Conservation (phyloP, 1,284 basidiomycete genomes). For the Boletellus dicymbophilus region DNA sequence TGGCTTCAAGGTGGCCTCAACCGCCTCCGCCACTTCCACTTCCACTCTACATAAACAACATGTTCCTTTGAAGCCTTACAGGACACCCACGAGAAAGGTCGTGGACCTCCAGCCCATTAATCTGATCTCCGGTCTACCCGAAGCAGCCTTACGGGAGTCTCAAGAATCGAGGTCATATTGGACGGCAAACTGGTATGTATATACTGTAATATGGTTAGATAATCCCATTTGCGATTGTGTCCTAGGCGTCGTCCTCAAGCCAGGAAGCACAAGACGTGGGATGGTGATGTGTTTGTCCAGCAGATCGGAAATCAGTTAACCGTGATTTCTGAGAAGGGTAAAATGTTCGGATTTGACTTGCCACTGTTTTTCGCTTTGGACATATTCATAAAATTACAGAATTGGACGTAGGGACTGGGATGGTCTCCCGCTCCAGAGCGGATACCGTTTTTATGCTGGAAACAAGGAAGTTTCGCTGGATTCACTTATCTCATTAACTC, state of each 20-base stretch:
- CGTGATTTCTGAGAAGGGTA: slow-evolving; percentile 69
- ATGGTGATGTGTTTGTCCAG: slow-evolving; percentile 72
- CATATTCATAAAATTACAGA: slow-evolving; percentile 38
- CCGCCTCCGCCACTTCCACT: slow-evolving; percentile 16
- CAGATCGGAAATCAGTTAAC: slow-evolving; percentile 50
- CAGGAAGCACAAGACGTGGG: slow-evolving; percentile 90
- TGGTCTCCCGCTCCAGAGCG: slow-evolving; percentile 49
- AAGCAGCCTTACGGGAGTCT: slow-evolving; percentile 3
- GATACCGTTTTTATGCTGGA: slow-evolving; percentile 52
- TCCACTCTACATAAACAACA: slow-evolving; percentile 43
- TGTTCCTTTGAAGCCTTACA: slow-evolving; percentile 40
- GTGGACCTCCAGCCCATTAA: slow-evolving; percentile 46
- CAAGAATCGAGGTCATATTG: slow-evolving; percentile 45
- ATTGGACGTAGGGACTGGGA: slow-evolving; percentile 66
- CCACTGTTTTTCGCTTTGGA: slow-evolving; percentile 10
- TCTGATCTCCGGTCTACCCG: slow-evolving; percentile 28
- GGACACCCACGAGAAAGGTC: slow-evolving; percentile 27
- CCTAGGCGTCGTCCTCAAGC: slow-evolving; percentile 74
- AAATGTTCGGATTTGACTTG: slow-evolving; percentile 46
- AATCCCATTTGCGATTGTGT: slow-evolving; percentile 6
- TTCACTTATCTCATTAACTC: slow-evolving; percentile 44
- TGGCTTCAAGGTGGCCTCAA: slow-evolving; percentile 24
- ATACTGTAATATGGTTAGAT: background rate
- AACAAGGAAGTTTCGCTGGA: slow-evolving; percentile 68
- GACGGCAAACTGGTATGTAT: slow-evolving; percentile 67